Conservation (phyloP, 352 stramenopile species). For the Pythium phragmiticola region DNA sequence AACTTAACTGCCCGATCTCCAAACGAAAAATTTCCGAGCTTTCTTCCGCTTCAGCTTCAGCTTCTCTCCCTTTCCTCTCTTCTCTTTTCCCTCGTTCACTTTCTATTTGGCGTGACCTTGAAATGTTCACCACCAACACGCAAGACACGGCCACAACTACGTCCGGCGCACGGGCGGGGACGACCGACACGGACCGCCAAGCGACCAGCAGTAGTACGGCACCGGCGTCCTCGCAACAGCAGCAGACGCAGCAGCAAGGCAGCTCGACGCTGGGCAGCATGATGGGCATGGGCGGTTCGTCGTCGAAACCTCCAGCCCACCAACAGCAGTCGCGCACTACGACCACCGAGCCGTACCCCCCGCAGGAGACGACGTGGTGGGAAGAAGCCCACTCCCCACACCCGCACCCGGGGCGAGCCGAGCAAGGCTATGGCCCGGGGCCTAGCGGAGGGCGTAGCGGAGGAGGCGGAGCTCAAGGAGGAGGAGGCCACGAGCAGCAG, state of each 20-base stretch:
- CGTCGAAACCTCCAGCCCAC: background rate
- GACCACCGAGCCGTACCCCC: conserved; percentile 8
- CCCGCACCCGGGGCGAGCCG: conserved; percentile 1
- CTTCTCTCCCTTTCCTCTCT: background rate
- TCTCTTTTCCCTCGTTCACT: background rate
- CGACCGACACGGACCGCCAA: background rate
- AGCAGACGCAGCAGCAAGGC: background rate
- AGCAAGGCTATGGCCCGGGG: conserved; percentile 16
- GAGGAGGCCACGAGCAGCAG: background rate
- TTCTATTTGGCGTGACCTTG: background rate
- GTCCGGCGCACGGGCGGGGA: background rate
- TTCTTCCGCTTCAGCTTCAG: background rate
- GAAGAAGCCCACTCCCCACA: conserved; percentile 8
- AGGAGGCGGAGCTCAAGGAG: background rate
- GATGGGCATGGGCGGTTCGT: background rate
- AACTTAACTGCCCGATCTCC: conserved; percentile 13
- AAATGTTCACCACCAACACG: conserved; percentile 8
- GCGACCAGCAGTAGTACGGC: background rate
- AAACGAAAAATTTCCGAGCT: background rate
- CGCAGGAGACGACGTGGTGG: conserved; percentile 19
- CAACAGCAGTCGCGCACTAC: background rate
- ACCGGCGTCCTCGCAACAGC: background rate
- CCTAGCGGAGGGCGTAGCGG: background rate
- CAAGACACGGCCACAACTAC: background rate
- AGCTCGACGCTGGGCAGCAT: background rate